A percentile compares a stretch with the other conserved stretches of the same genome.
phyloP scores from a whole-genome alignment of 108 stramenopile genomes.

The Skeletonema menzelii region DNA sequence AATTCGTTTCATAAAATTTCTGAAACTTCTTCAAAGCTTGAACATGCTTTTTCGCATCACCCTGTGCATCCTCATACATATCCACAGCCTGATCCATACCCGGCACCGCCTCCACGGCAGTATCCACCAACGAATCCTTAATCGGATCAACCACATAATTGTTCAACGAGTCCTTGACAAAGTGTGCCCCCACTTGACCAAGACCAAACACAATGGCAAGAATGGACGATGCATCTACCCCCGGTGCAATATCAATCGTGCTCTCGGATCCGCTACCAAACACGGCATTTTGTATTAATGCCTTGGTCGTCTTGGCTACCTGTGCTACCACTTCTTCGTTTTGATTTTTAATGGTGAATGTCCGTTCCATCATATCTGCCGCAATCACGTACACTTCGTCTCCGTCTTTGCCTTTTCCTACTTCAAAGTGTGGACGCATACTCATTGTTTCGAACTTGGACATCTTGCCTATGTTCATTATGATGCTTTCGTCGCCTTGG shows the following conservation, averaged over 20 bases:
- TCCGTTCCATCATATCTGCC: slow-evolving; percentile 50
- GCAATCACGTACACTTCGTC: slow-evolving; percentile 29
- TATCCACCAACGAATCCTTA: slow-evolving; percentile 29
- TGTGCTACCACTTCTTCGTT: slow-evolving; percentile 41
- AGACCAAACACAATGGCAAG: slow-evolving; percentile 46
- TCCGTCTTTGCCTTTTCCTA: slow-evolving; percentile 16
- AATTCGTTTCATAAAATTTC: not conserved
- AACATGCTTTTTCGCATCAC: not conserved
- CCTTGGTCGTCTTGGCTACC: slow-evolving; percentile 47
- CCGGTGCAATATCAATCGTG: slow-evolving; percentile 51
- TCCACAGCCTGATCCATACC: slow-evolving; percentile 9
- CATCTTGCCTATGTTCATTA: slow-evolving; percentile 47
- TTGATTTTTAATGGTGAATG: slow-evolving; percentile 42
- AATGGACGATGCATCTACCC: slow-evolving; percentile 46
- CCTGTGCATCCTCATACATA: slow-evolving; percentile 3
- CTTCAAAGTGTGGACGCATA: slow-evolving; percentile 47
- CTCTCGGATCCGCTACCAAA: slow-evolving; percentile 48
- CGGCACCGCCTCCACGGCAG: slow-evolving; percentile 27
- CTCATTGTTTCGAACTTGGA: slow-evolving; percentile 37
- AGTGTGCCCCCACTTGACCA: slow-evolving; percentile 42
- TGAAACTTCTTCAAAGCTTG: slow-evolving; percentile 5
- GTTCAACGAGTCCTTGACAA: slow-evolving; percentile 31
- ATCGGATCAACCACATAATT: slow-evolving; percentile 43
- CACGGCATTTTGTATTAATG: slow-evolving; percentile 42
- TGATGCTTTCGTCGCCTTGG: slow-evolving; percentile 10